Evolutionary conservation across 75 land plant genomes (phyloP).

Genomic region (Cunninghamia lanceolata): DNA sequence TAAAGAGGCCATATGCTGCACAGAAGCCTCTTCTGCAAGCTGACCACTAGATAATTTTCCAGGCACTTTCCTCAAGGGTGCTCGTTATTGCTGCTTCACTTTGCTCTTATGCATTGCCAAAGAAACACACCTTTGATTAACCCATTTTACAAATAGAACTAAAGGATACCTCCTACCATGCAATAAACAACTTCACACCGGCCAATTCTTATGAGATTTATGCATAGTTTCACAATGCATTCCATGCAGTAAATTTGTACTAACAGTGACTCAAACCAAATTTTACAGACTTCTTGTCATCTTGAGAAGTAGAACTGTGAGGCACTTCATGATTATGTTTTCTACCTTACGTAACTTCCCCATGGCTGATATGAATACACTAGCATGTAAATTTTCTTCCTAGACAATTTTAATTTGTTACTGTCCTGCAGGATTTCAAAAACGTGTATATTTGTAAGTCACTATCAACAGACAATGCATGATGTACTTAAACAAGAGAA

Average conservation of each 20-base stretch:
- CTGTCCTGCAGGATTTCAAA: not conserved
- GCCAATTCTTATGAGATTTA: not conserved
- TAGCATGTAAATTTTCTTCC: not conserved
- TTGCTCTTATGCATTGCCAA: not conserved
- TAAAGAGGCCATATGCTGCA: conserved; percentile 39
- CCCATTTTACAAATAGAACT: not conserved
- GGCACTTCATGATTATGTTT: not conserved
- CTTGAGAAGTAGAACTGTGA: not conserved
- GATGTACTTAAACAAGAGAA: not conserved
- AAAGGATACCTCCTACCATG: not conserved
- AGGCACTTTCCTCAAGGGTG: not conserved
- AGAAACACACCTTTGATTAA: not conserved
- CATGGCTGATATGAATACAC: not conserved
- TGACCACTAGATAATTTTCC: not conserved
- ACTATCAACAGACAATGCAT: not conserved
- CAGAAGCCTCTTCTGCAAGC: conserved; percentile 7
- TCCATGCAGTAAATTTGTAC: not conserved
- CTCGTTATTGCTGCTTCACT: not conserved
- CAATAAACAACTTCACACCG: not conserved
- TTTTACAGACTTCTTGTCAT: not conserved
- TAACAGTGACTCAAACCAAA: not conserved
- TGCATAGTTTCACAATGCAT: not conserved
- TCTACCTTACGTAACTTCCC: not conserved
- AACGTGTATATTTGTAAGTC: not conserved
- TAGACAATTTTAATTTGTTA: not conserved